phyloP scores from a whole-genome alignment of 345 rosid genomes.

The Lepidium sativum region DNA sequence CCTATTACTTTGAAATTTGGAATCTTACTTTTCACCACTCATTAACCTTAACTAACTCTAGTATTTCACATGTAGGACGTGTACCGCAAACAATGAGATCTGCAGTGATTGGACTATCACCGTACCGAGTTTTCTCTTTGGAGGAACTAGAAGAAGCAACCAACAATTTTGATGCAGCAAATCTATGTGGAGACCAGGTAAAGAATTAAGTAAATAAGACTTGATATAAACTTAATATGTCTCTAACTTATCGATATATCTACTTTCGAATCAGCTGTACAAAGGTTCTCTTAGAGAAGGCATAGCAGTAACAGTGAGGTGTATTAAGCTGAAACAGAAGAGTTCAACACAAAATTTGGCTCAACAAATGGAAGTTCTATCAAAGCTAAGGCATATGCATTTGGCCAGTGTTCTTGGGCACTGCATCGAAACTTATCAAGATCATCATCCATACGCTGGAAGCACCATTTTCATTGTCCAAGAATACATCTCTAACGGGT shows the following conservation, averaged over 20 bases:
- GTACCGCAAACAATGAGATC: constrained; percentile 85
- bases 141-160: constrained; percentile 89
- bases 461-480: constrained; percentile 59
- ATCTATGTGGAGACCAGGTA: constrained; percentile 55
- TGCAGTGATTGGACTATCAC: constrained; percentile 69
- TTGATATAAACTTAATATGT: background rate
- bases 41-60: background rate
- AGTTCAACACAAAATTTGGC: constrained; percentile 46
- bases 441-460: constrained; percentile 48
- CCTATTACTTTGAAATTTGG: constrained; percentile 4
- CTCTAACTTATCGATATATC: background rate
- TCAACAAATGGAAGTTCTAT: constrained; percentile 68
- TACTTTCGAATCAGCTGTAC: constrained; percentile 40
- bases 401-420: constrained; percentile 86
- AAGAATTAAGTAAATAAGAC: background rate
- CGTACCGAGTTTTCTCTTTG: constrained; percentile 54
- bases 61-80: constrained; percentile 42
- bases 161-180: constrained; percentile 58
- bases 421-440: constrained; percentile 62
- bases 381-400: constrained; percentile 87
- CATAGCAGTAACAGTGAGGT: constrained; percentile 48
- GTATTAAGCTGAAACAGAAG: constrained; percentile 68
- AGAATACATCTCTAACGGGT: constrained; percentile 65
- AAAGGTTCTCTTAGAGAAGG: constrained; percentile 71
- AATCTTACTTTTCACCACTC: background rate